Evolutionary conservation across 192 early-diverging fungal species (phyloP).

Genomic region (Powellomyces hirtus): DNA sequence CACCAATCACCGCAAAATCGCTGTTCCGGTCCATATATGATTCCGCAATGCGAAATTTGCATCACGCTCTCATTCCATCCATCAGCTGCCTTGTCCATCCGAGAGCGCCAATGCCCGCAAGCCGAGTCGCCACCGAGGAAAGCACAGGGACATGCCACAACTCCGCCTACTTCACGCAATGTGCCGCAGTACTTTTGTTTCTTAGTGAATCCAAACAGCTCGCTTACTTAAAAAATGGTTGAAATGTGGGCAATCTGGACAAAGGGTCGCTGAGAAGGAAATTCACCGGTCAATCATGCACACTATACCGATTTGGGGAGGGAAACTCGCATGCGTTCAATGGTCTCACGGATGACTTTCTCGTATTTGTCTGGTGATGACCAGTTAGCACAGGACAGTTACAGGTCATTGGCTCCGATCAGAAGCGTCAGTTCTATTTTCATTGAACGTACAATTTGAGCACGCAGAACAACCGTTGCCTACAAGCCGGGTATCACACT

Average conservation of each 20-base stretch:
- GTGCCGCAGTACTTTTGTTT: neutral
- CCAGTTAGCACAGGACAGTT: neutral
- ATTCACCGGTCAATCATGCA: no score
- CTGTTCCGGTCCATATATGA: neutral
- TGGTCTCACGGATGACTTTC: neutral
- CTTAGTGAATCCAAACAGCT: neutral
- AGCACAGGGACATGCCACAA: constrained; percentile 4
- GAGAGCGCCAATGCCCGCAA: neutral
- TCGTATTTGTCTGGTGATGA: neutral
- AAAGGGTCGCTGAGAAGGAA: no score
- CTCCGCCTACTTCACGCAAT: neutral
- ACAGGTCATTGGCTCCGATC: constrained; percentile 13
- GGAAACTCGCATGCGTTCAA: constrained; percentile 1
- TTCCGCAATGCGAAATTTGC: neutral
- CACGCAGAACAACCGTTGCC: neutral
- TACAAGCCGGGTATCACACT: no score
- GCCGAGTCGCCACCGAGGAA: neutral
- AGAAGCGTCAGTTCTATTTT: constrained; percentile 1
- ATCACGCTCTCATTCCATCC: constrained; percentile 4
- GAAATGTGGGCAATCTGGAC: neutral
- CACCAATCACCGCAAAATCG: constrained; percentile 16
- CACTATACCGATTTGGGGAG: neutral
- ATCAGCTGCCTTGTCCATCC: constrained; percentile 1
- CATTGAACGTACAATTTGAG: no score
- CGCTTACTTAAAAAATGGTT: constrained; percentile 7